phyloP scores from a whole-genome alignment of 1,284 basidiomycete species.

The Ustanciosporium gigantosporum region DNA sequence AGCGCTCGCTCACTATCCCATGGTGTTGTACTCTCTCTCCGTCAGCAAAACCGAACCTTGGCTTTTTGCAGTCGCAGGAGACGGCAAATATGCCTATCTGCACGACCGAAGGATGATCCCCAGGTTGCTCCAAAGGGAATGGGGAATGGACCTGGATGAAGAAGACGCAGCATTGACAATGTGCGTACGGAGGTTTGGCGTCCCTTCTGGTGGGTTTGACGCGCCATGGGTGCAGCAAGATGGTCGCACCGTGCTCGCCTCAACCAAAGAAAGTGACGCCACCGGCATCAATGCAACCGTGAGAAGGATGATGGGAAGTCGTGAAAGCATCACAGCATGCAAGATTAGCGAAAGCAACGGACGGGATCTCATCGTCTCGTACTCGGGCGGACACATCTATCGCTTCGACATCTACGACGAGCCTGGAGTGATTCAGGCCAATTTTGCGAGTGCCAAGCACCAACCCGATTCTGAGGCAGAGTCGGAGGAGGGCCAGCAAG shows the following conservation, averaged over 20 bases:
- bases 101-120: slow-evolving; percentile 82
- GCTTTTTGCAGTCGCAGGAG: slow-evolving; percentile 65
- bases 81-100: slow-evolving; percentile 72
- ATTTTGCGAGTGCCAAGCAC: slow-evolving; percentile 4
- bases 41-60: slow-evolving; percentile 63
- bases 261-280: background rate
- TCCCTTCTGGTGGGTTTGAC: slow-evolving; percentile 63
- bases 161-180: slow-evolving; percentile 69
- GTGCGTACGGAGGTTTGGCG: slow-evolving; percentile 82
- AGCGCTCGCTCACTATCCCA: slow-evolving; percentile 67
- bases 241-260: slow-evolving; percentile 13
- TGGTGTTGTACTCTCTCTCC: slow-evolving; percentile 63
- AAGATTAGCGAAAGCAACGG: slow-evolving; percentile 51
- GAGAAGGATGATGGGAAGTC: background rate
- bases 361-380: slow-evolving; percentile 53
- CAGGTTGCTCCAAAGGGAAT: slow-evolving; percentile 70
- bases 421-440: slow-evolving; percentile 22
- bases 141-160: slow-evolving; percentile 68
- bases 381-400: slow-evolving; percentile 50
- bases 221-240: slow-evolving; percentile 10
- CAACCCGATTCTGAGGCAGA: background rate
- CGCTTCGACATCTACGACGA: slow-evolving; percentile 57
- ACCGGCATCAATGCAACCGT: background rate
- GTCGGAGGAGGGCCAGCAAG: too few relatives aligned
- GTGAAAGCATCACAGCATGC: slow-evolving; percentile 56